Evolutionary conservation across 192 early-diverging fungal genomes (phyloP).

Genomic region (Gryganskiella cystojenkinii): DNA sequence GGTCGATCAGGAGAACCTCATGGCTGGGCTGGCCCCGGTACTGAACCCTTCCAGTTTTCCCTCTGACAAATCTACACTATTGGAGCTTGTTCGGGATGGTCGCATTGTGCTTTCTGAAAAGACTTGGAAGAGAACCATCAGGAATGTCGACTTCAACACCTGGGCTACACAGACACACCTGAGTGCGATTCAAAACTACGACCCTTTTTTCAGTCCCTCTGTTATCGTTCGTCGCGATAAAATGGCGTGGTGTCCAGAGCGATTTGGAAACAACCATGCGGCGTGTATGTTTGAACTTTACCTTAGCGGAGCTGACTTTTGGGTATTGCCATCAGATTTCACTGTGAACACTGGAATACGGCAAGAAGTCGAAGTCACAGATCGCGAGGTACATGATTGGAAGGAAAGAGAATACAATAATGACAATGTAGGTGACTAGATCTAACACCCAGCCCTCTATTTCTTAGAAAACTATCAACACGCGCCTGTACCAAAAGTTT

Average conservation of each 20-base stretch:
- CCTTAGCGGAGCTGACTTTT: constrained; percentile 62
- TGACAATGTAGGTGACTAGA: no score
- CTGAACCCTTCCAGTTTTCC: constrained; percentile 31
- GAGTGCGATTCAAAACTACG: constrained; percentile 63
- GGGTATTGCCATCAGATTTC: constrained; percentile 65
- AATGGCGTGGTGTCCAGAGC: constrained; percentile 67
- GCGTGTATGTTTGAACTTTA: constrained; percentile 65
- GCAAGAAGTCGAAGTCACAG: constrained; percentile 33
- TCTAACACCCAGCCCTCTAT: no score
- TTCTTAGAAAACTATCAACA: constrained; percentile 61
- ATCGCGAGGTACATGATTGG: constrained; percentile 66
- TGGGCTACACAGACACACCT: constrained; percentile 55
- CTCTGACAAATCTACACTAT: constrained; percentile 43
- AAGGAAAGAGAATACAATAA: no score
- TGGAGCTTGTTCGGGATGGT: constrained; percentile 39
- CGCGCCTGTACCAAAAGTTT: constrained; percentile 67
- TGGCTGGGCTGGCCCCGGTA: constrained; percentile 26
- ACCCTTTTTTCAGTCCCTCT: constrained; percentile 67
- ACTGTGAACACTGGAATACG: constrained; percentile 43
- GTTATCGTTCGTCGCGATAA: constrained; percentile 60
- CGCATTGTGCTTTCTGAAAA: constrained; percentile 57
- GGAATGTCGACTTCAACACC: constrained; percentile 58
- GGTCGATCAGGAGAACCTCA: neutral
- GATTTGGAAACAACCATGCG: constrained; percentile 66
- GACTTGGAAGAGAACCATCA: constrained; percentile 63